Percentiles rank a stretch among this genome's conserved stretches.
phyloP scores from a whole-genome alignment of 225 moss, liverwort and hornwort genomes.

The Sphagnum tenellum region DNA sequence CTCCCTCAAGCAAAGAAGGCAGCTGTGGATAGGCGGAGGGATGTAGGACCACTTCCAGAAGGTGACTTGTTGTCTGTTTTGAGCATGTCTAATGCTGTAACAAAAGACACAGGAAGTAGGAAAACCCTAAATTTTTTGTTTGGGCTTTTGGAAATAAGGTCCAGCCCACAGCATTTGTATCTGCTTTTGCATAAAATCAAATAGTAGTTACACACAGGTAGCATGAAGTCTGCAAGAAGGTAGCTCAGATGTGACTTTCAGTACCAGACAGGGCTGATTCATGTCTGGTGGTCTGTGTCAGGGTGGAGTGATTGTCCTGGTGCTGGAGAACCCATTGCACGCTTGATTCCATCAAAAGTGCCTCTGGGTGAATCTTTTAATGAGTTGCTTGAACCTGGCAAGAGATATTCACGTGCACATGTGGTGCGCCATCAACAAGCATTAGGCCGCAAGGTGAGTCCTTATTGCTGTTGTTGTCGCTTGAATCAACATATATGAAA shows the following conservation, averaged over 20 bases:
- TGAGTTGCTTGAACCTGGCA: conserved; percentile 76
- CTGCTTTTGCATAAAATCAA: background rate
- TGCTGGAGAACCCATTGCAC: conserved; percentile 67
- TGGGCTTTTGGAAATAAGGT: background rate
- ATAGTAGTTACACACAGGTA: background rate
- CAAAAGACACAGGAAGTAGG: background rate
- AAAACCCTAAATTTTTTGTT: background rate
- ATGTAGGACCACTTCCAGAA: conserved; percentile 57
- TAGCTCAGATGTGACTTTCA: too few species aligned
- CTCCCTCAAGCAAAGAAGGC: conserved; percentile 19
- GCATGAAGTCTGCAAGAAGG: too few species aligned
- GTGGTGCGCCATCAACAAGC: conserved; percentile 72
- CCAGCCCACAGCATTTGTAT: background rate
- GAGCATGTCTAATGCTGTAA: conserved; percentile 1
- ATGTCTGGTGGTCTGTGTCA: conserved; percentile 6
- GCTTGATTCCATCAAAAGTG: conserved; percentile 85
- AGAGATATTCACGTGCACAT: conserved; percentile 72
- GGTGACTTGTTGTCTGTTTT: conserved; percentile 12
- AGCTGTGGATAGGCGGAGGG: conserved; percentile 33
- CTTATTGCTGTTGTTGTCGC: background rate
- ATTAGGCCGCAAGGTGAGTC: conserved; percentile 59
- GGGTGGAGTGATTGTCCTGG: conserved; percentile 97
- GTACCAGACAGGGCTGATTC: too few species aligned
- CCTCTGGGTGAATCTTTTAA: conserved; percentile 84
- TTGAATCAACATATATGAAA: background rate